Evolutionary conservation across 768 basidiomycete genomes (phyloP), one percentile per base, ranked within the genome.

Genomic region (Lentinula boryana): DNA sequence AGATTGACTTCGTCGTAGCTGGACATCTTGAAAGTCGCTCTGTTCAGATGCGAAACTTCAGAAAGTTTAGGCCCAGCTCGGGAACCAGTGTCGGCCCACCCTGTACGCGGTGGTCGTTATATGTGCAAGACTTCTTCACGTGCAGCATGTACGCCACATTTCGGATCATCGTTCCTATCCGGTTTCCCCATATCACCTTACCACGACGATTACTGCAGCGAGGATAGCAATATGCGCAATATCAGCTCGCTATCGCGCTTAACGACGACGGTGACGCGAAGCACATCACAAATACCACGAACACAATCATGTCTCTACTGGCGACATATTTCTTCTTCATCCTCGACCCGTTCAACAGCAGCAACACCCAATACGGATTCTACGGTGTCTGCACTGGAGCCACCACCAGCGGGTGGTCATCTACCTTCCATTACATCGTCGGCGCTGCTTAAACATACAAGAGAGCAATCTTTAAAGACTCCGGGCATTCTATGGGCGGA

Each of bases 371-470:
- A 48, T 5, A 48, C 46, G 46, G 9, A 16, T 21, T 48, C 46
- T 4, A 48, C 46, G 12, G 50, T 13, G n/a, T 35, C 53, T 18
- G 67, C 75, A 4, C 74, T 73, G 10, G 84, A 87, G 63, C 81
- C 88, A 18, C 89, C 88, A n/a, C 83, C 89, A 60, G 83, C 92
- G n/a, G 84, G 87, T 33, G 92, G 92, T 15, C 87, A 91, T 71
- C 71, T 87, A 58, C 84, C 88, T 2, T 81, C 84, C n/a, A 76
- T 91, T 53, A 84, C 90, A 5, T 84, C 82, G 5, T 93, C 91
- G 0, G 73, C 82, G 32, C 68, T 89, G 46, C 80, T 94, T 21
- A 79, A 79, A 8, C 76, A 72, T 16, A 88, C 87, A 3, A 83
- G 91, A 51, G 89, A 93, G 52, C 66, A 79, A 18, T 84, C 90